phyloP scores from a whole-genome alignment of 495 filamentous ascomycete genomes.

The Annulohypoxylon stygium region DNA sequence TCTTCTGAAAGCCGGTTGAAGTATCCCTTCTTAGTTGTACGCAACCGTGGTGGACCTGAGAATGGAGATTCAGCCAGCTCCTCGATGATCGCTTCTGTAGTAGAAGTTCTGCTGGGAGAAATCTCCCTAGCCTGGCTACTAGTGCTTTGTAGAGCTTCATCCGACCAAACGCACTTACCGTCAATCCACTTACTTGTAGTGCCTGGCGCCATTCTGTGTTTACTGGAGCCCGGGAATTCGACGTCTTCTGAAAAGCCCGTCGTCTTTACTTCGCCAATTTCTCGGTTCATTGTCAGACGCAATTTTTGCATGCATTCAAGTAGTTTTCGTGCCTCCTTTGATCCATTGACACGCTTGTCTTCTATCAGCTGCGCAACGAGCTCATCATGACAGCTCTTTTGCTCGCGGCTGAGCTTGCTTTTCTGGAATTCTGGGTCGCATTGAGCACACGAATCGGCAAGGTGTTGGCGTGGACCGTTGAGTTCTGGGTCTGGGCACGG shows the following conservation, averaged over 20 bases:
- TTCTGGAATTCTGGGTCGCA: constrained; percentile 44
- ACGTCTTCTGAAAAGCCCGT: constrained; percentile 7
- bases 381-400: constrained; percentile 7
- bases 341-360: neutral
- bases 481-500: constrained; percentile 19
- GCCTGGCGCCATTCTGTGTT: neutral
- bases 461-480: constrained; percentile 15
- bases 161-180: constrained; percentile 39
- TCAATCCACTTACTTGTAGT: constrained; percentile 28
- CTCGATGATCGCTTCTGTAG: neutral
- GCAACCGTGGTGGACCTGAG: constrained; percentile 22
- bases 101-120: neutral
- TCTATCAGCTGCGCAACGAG: constrained; percentile 20
- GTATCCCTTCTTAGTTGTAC: constrained; percentile 38
- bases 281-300: neutral
- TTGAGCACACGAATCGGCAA: constrained; percentile 46
- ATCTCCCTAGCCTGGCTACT: neutral
- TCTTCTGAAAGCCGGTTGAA: constrained; percentile 18
- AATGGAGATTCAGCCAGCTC: constrained; percentile 1
- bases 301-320: neutral
- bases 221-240: constrained; percentile 24
- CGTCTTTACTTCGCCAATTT: constrained; percentile 18
- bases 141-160: neutral
- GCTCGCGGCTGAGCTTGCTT: constrained; percentile 22
- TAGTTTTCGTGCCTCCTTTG: constrained; percentile 2